Base-by-base conservation (phyloP, 2,329 filamentous ascomycete genomes). In the Fusarium chaquense region DNA sequence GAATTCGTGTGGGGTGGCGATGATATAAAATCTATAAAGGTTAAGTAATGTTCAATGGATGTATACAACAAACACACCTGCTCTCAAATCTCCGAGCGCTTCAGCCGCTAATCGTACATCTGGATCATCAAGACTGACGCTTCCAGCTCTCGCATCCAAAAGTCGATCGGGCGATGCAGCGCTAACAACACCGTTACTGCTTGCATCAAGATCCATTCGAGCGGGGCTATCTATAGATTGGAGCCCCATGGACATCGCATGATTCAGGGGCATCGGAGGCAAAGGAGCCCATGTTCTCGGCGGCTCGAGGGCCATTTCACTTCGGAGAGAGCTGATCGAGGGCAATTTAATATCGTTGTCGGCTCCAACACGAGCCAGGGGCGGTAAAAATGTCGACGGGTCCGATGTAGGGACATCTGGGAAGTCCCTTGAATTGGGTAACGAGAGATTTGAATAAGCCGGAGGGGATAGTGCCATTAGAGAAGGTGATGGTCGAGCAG, bases 91-190 rank as follows among this genome's bases (percentile, higher is more conserved):
- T 50, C 91, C 91, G 16, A 94, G 82, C 10, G 92, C 92, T 78
- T 94, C 91, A 32, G 92, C 92, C 26, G 92, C 92, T 72, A 91
- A 83, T 43, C 89, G 85, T 36, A 91, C 89, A 73, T 91, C 89
- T 4, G 89, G 89, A 69, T 91, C 89, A 73, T 91, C 89, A 30
- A 91, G 78, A 62, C 82, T 88, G 49, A 89, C 84, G 62, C 84
- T 88, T 58, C 81, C 81, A 7, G 83, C 79, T 50, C 84, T 78
- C 5, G 80, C 81, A 66, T 83, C 83, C 16, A 78, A 73, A 38
- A 81, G 78, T n/a, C 77, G 77, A 54, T 85, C 84, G 15, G 85
- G 83, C 5, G 85, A 86, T 10, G 81, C 77, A 33, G 81, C 78
- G 70, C 81, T 83, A 38, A 76, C 66, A 55, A 79, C 79, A 63